Base-by-base conservation (phyloP, 768 basidiomycete genomes). In the Pholiota molesta region DNA sequence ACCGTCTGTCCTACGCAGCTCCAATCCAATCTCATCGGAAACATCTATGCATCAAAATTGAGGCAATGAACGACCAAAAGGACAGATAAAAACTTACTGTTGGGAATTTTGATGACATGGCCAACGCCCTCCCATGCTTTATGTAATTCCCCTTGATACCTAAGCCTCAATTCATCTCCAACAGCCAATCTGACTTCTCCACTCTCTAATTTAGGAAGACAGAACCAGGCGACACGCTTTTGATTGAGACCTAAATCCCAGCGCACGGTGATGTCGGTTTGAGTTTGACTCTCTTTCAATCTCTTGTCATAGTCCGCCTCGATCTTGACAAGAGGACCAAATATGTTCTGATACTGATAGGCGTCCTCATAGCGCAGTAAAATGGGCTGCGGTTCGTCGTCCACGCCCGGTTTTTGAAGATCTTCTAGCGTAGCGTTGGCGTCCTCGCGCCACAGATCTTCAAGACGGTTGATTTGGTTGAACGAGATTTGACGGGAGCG, bases 221-320 rank as follows among this genome's bases (percentile, higher is more conserved):
- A 79, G 74, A 99, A 99, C 95, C 97, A 99, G 0, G 97, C 97
- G n/a, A 99, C 91, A 31, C 97, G 87, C 78, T 98, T 99, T 78
- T 99, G 97, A 74, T 99, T 99, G 67, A 99, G 78, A 73, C 97
- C 97, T 55, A 99, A 80, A 75, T 99, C 97, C 97, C 97, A 99
- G 49, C 97, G 82, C 23, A 99, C 91, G 28, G 89, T 88, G 70
- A 99, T 96, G 64, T 97, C 94, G 5, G 93, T 97, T 78, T 99
- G 97, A 0, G 97, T 99, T 78, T 99, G 97, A 63, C 94, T 94
- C 75, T 99, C 97, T 77, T 99, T 99, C 69, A 99, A 83, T 58
- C 90, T 86, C 78, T 98, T 98, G 73, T 99, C 97, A 70, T 98
- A 99, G 78, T 99, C 97, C 2, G 97, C 97, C 72, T 99, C 97